These are phyloP conservation scores for Tetramitus jugosus DNA, from an alignment of 208 protist species.

Conservation along the genomic window DNA sequence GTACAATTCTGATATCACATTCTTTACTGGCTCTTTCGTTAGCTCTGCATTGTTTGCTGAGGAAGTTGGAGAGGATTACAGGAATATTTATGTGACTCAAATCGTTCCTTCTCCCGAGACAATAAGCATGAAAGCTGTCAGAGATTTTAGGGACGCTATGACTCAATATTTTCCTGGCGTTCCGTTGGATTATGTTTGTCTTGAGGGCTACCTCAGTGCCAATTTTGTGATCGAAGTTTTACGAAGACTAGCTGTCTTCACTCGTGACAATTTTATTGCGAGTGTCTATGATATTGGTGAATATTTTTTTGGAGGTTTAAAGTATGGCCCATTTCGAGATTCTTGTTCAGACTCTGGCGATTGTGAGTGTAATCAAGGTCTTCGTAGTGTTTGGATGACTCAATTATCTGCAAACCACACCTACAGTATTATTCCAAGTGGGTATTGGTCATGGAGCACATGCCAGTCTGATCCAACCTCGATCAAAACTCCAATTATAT, in stretches of 20 bases:
- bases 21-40: neutral
- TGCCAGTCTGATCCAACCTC: neutral
- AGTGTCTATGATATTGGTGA: neutral
- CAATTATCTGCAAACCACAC: neutral
- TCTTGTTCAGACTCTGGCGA: neutral
- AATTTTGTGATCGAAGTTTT: neutral
- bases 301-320: neutral
- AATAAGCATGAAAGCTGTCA: neutral
- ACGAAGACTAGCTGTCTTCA: neutral
- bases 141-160: neutral
- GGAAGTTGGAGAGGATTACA: neutral
- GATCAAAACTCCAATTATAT: neutral
- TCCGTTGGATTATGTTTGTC: neutral
- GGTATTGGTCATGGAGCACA: too few species aligned
- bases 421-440: neutral
- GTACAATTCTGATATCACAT: neutral
- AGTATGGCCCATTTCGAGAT: neutral
- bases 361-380: neutral
- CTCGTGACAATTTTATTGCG: neutral
- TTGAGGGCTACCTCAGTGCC: neutral
- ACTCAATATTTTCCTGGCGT: neutral
- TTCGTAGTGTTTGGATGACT: neutral
- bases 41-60: neutral
- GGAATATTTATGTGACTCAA: neutral
- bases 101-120: neutral